phyloP scores from a whole-genome alignment of 805 yeast species.

The Candida silvatica region DNA sequence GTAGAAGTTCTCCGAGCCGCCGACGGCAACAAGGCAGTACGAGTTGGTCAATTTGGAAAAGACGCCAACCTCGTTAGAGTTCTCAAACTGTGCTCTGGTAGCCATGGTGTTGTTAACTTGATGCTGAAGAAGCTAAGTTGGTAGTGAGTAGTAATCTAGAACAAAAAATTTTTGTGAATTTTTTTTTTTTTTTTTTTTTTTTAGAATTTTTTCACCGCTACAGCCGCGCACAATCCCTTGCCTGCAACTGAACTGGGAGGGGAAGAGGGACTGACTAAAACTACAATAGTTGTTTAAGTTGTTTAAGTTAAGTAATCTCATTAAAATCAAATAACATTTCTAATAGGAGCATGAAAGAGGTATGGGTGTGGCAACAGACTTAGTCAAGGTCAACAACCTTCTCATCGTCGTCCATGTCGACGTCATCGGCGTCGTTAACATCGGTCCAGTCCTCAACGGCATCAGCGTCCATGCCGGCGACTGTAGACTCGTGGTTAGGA shows the following conservation, averaged over 20 bases:
- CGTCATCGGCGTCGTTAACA: constrained; percentile 54
- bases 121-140: not conserved
- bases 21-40: constrained; percentile 92
- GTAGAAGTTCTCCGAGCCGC: constrained; percentile 78
- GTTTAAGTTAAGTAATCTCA: not conserved
- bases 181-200: not conserved
- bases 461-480: constrained; percentile 42
- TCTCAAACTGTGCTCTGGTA: constrained; percentile 66
- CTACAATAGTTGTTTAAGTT: not conserved
- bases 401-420: constrained; percentile 7
- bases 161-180: not conserved
- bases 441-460: constrained; percentile 56
- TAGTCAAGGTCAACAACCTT: constrained; percentile 17
- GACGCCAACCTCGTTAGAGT: constrained; percentile 88
- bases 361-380: not conserved
- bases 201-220: not conserved
- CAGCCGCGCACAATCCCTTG: no score
- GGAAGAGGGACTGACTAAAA: not conserved
- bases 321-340: not conserved
- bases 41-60: constrained; percentile 93
- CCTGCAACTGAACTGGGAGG: no score
- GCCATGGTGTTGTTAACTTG: constrained; percentile 35
- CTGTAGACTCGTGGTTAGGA: constrained; percentile 73
- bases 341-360: not conserved
- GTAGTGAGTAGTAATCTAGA: not conserved